Conservation (phyloP, 2,329 filamentous ascomycete genomes). For the Sclerotinia trifoliorum region DNA sequence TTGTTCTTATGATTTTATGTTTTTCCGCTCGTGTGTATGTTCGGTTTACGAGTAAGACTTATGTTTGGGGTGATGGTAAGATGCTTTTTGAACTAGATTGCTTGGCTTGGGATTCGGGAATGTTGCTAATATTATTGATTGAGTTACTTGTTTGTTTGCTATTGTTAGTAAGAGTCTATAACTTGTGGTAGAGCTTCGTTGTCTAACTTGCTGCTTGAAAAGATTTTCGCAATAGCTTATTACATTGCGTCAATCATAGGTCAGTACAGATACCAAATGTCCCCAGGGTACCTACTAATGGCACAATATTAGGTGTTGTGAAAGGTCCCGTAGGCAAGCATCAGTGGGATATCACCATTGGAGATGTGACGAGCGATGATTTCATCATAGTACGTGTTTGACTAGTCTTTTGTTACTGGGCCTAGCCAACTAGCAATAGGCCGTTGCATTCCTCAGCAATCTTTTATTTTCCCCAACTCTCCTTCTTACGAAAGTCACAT, state of each 20-base stretch:
- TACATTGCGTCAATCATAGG: neutral
- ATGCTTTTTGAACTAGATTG: neutral
- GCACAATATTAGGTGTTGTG: neutral
- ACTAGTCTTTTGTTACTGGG: accelerated
- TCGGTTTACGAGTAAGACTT: neutral
- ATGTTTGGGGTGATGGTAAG: neutral
- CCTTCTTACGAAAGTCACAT: neutral
- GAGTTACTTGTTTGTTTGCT: neutral
- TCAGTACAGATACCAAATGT: neutral
- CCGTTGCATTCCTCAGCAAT: neutral
- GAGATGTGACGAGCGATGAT: neutral
- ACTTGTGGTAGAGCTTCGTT: no score
- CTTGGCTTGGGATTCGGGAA: no score
- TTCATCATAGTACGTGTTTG: neutral
- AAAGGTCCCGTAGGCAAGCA: neutral
- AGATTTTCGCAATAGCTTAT: neutral
- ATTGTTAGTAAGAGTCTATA: neutral
- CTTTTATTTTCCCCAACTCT: neutral
- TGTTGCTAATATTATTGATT: neutral
- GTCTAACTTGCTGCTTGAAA: neutral
- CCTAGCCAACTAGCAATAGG: neutral
- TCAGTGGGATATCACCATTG: neutral
- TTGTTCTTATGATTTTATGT: neutral
- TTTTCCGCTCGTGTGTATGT: neutral
- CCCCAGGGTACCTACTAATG: neutral